A percentile compares a stretch with the other conserved stretches of the same genome.
Conservation (phyloP, 208 protist species). For the Crithidia expoeki region DNA sequence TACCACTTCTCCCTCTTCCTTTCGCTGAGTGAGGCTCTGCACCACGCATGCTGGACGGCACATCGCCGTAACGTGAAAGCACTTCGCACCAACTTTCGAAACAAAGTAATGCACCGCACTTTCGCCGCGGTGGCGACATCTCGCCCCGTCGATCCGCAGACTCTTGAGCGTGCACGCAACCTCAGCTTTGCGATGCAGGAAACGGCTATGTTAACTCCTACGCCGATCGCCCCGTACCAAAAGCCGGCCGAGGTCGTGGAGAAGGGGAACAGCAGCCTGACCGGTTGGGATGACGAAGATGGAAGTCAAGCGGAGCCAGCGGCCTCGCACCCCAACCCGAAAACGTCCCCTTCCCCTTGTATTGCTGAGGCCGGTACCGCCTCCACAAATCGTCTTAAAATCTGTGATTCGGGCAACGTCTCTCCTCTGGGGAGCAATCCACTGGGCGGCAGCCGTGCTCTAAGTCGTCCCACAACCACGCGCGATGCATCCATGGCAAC, state of each 20-base stretch:
- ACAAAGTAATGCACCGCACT: constrained; percentile 37
- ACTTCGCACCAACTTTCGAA: constrained; percentile 34
- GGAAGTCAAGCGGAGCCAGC: too few species aligned
- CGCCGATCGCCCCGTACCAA: neutral
- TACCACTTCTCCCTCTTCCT: constrained; percentile 49
- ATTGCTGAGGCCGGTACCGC: neutral
- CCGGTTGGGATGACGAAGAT: neutral
- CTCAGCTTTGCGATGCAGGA: constrained; percentile 7
- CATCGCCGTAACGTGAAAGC: constrained; percentile 42
- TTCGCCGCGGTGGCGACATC: constrained; percentile 13
- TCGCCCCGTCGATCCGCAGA: constrained; percentile 9
- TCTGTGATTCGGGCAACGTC: too few species aligned
- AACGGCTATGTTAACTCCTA: neutral
- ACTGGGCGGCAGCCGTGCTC: neutral
- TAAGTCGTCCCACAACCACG: neutral
- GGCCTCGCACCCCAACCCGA: neutral
- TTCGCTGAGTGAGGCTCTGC: constrained; percentile 36
- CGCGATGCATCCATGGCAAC: neutral
- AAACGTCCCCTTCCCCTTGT: too few species aligned
- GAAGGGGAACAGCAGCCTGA: neutral
- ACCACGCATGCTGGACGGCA: constrained; percentile 34
- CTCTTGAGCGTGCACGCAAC: constrained; percentile 12
- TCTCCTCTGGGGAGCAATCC: too few species aligned
- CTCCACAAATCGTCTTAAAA: too few species aligned
- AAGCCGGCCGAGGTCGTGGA: neutral